Evolutionary conservation across 306 rosid genomes (phyloP).

Genomic region (Morella rubra): DNA sequence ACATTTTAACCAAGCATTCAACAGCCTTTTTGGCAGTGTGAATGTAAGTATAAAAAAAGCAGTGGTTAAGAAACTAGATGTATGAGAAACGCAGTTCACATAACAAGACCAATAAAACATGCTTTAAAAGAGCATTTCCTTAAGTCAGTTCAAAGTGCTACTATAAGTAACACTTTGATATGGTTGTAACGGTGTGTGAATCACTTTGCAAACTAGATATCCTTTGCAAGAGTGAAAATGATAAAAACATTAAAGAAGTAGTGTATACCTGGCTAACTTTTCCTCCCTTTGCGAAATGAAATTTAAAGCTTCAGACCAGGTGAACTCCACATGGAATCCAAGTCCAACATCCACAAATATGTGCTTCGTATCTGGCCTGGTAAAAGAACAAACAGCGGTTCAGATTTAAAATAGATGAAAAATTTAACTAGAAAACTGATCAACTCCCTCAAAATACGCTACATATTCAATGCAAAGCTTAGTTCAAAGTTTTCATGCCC

Average conservation of each 20-base stretch:
- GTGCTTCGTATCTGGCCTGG: slow-evolving; percentile 69
- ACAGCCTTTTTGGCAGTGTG: not conserved
- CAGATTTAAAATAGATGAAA: not conserved
- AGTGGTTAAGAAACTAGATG: not conserved
- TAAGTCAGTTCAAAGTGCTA: not conserved
- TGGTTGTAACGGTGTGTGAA: not conserved
- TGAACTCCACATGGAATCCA: slow-evolving; percentile 94
- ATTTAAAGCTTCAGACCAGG: slow-evolving; percentile 88
- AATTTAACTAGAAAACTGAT: not conserved
- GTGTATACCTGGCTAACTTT: slow-evolving; percentile 57
- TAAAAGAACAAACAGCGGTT: not conserved
- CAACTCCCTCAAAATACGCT: not conserved
- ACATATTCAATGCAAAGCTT: not conserved
- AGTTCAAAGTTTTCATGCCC: not conserved
- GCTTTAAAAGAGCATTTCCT: not conserved
- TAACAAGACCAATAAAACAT: not conserved
- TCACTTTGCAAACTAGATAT: not conserved
- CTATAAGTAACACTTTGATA: not conserved
- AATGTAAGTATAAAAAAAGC: not conserved
- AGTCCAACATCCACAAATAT: slow-evolving; percentile 89
- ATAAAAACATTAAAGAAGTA: not conserved
- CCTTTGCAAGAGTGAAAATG: not conserved
- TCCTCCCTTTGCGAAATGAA: slow-evolving; percentile 72
- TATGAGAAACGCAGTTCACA: not conserved
- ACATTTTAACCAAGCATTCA: not conserved